These are phyloP conservation scores for Neonectria sp. DNA, from an alignment of 2,329 filamentous ascomycete species.

Conservation along the genomic window DNA sequence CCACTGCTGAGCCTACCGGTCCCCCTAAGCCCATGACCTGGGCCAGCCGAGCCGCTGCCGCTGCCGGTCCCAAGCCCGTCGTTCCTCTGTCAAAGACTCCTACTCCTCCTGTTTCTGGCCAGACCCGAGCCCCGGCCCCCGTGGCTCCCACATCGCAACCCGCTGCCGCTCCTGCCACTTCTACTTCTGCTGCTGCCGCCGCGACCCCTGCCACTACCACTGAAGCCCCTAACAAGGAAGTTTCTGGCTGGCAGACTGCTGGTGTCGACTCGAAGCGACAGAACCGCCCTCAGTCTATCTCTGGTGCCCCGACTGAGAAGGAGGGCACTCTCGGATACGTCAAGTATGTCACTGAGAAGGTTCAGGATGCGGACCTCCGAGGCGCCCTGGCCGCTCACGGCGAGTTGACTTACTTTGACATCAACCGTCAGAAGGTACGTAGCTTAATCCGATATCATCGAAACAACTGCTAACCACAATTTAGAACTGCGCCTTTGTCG, in stretches of 20 bases:
- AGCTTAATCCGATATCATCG: not conserved
- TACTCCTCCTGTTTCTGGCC: constrained; percentile 62
- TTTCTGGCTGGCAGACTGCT: constrained; percentile 85
- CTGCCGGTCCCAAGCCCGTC: constrained; percentile 68
- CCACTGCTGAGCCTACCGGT: constrained; percentile 60
- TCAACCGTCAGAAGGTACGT: constrained; percentile 86
- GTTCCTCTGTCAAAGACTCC: constrained; percentile 72
- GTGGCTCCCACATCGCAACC: constrained; percentile 52
- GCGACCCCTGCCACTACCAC: constrained; percentile 58
- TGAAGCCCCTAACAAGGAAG: constrained; percentile 66
- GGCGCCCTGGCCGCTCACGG: constrained; percentile 80
- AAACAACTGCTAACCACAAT: constrained; percentile 36
- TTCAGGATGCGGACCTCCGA: constrained; percentile 81
- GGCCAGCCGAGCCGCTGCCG: constrained; percentile 78
- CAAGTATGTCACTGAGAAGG: constrained; percentile 94
- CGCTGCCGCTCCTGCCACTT: constrained; percentile 58
- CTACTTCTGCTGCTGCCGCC: constrained; percentile 56
- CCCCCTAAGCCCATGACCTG: constrained; percentile 78
- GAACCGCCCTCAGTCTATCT: constrained; percentile 78
- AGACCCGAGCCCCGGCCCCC: constrained; percentile 67
- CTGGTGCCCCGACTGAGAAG: constrained; percentile 74
- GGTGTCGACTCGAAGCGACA: constrained; percentile 88
- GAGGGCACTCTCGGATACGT: constrained; percentile 90
- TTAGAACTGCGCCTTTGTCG: constrained; percentile 97
- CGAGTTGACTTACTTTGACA: constrained; percentile 80